Evolutionary conservation across 139 green algal genomes (phyloP).

Genomic region (Chlamydomonas applanata): DNA sequence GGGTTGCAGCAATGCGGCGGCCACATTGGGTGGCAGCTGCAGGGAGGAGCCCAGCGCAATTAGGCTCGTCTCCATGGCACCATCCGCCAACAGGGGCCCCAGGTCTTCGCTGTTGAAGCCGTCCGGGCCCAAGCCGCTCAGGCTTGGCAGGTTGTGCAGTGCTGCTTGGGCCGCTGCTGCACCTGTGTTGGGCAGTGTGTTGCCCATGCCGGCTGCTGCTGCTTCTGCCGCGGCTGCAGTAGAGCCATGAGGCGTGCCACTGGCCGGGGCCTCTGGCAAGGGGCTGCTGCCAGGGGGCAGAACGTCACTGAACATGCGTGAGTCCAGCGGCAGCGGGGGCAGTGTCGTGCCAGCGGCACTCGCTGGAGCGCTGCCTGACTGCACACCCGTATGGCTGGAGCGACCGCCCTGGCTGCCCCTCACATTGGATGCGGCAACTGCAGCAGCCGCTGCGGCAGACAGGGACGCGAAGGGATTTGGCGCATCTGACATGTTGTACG

Average conservation of each 20-base stretch:
- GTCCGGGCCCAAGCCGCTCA: not conserved
- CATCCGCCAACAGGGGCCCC: not conserved
- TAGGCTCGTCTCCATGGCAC: slow-evolving; percentile 5
- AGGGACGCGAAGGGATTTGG: too few species aligned
- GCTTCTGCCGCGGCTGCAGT: not conserved
- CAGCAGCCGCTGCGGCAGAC: too few species aligned
- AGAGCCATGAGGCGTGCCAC: not conserved
- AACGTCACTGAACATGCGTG: not conserved
- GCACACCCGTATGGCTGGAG: too few species aligned
- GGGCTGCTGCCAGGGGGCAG: not conserved
- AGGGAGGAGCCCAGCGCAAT: slow-evolving; percentile 1
- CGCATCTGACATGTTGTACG: too few species aligned
- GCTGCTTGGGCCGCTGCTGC: not conserved
- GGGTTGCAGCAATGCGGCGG: not conserved
- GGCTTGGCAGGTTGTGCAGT: not conserved
- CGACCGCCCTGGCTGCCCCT: too few species aligned
- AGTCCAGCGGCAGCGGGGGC: not conserved
- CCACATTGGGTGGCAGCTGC: slow-evolving; percentile 1
- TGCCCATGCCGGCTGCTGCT: not conserved
- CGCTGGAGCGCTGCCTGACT: too few species aligned
- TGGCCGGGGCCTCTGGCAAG: not conserved
- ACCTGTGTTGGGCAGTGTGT: not conserved
- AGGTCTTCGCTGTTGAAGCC: not conserved
- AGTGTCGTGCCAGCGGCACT: not conserved
- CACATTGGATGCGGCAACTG: too few species aligned